A percentile compares a stretch with the other conserved stretches of the same genome.
phyloP scores from a whole-genome alignment of 2,329 filamentous ascomycete species.

The Capronia coronata region DNA sequence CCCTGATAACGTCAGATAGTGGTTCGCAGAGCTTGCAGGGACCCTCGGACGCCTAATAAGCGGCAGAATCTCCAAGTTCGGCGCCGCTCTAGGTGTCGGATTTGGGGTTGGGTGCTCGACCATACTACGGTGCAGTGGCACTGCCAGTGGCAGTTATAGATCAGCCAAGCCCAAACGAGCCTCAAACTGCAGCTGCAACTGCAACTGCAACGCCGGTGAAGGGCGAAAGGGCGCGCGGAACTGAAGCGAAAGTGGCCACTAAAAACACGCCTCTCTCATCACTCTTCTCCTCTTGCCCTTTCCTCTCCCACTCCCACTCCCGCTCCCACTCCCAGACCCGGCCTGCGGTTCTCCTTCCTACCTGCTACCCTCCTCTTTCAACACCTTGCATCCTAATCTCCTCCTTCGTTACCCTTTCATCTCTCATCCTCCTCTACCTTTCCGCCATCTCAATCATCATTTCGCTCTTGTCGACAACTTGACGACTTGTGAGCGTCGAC shows the following conservation, averaged over 20 bases:
- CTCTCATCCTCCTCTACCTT: conserved; percentile 9
- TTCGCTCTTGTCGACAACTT: conserved; percentile 10
- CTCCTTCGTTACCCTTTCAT: conserved; percentile 1
- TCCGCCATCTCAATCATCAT: conserved; percentile 4
- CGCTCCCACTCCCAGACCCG: neutral
- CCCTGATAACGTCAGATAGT: neutral
- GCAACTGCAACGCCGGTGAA: neutral
- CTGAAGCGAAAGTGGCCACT: conserved; percentile 12
- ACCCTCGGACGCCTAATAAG: neutral
- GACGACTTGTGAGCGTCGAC: conserved; percentile 23
- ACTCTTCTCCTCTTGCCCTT: neutral
- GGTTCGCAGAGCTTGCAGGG: conserved; percentile 4
- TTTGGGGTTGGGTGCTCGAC: too few relatives aligned
- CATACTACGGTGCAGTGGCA: too few relatives aligned
- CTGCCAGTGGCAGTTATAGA: neutral
- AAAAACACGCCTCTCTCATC: neutral
- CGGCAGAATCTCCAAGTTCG: too few relatives aligned
- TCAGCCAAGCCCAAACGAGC: conserved; percentile 1
- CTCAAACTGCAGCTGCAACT: too few relatives aligned
- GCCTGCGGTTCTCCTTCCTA: neutral
- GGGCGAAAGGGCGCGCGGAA: neutral
- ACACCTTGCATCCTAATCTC: conserved; percentile 4
- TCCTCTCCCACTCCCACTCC: neutral
- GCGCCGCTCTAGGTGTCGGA: too few relatives aligned
- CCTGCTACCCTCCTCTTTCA: neutral